phyloP scores from a whole-genome alignment of 2,329 filamentous ascomycete genomes.

The Talaromyces sp. region DNA sequence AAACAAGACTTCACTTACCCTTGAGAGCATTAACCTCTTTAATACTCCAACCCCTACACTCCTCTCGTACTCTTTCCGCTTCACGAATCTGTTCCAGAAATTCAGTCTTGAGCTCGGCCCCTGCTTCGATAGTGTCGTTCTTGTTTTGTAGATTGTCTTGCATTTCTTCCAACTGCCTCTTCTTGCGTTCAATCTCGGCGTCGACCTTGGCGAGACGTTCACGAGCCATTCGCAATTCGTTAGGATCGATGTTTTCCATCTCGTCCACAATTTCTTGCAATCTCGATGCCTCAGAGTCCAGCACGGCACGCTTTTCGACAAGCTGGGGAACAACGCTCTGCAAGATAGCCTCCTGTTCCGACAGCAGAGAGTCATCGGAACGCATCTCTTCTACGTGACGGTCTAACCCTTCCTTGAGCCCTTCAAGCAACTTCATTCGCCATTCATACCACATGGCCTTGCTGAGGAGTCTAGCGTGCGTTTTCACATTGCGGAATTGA shows the following conservation, averaged over 20 bases:
- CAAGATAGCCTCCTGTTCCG: slow-evolving; percentile 66
- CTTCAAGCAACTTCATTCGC: slow-evolving; percentile 83
- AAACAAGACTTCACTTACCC: slow-evolving; percentile 49
- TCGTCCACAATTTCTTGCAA: slow-evolving; percentile 69
- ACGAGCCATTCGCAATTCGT: slow-evolving; percentile 72
- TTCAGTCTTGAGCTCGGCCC: slow-evolving; percentile 64
- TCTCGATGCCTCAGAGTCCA: slow-evolving; percentile 63
- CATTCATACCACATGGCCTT: slow-evolving; percentile 99
- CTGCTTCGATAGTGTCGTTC: slow-evolving; percentile 60
- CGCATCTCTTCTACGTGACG: slow-evolving; percentile 75
- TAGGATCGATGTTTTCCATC: slow-evolving; percentile 64
- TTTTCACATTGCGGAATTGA: slow-evolving; percentile 96
- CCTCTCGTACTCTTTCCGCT: slow-evolving; percentile 78
- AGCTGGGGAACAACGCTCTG: slow-evolving; percentile 65
- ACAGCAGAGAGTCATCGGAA: slow-evolving; percentile 64
- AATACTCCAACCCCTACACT: slow-evolving; percentile 84
- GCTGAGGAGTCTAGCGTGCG: slow-evolving; percentile 80
- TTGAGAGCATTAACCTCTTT: slow-evolving; percentile 77
- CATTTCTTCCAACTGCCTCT: slow-evolving; percentile 63
- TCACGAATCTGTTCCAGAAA: slow-evolving; percentile 72
- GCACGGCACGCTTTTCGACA: slow-evolving; percentile 56
- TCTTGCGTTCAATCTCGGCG: slow-evolving; percentile 67
- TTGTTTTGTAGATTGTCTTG: slow-evolving; percentile 65
- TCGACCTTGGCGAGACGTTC: slow-evolving; percentile 64
- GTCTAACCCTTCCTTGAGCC: slow-evolving; percentile 75